Conservation (phyloP, 176 grass and related monocot genomes). For the Eleusine coracana region DNA sequence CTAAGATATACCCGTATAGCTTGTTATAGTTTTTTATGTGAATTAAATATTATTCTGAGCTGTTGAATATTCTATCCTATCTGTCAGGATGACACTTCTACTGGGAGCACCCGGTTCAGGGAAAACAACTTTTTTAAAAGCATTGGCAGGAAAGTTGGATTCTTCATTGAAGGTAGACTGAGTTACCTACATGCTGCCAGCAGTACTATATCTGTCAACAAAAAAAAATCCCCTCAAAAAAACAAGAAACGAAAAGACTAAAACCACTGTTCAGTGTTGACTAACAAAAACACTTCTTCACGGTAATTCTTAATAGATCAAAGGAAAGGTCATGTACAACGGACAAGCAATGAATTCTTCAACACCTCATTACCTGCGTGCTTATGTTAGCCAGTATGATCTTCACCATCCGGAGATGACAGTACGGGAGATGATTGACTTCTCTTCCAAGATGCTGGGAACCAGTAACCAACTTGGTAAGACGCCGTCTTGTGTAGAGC, state of each 20-base stretch:
- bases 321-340: slow-evolving; percentile 70
- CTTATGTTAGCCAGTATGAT: slow-evolving; percentile 90
- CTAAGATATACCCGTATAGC: background rate
- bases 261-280: background rate
- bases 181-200: slow-evolving; percentile 14
- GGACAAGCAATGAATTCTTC: slow-evolving; percentile 64
- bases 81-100: slow-evolving; percentile 91
- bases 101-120: slow-evolving; percentile 91
- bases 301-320: slow-evolving; percentile 46
- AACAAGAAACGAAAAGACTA: background rate
- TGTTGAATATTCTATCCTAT: slow-evolving; percentile 20
- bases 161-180: slow-evolving; percentile 64
- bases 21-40: slow-evolving; percentile 19
- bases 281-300: slow-evolving; percentile 33
- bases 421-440: slow-evolving; percentile 77
- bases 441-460: slow-evolving; percentile 69
- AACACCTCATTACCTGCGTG: slow-evolving; percentile 56
- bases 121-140: slow-evolving; percentile 87
- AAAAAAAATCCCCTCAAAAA: too few relatives aligned
- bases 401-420: slow-evolving; percentile 98
- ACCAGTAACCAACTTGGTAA: slow-evolving; percentile 81
- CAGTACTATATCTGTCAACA: slow-evolving; percentile 7
- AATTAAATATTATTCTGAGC: slow-evolving; percentile 10
- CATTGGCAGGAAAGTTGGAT: slow-evolving; percentile 69
- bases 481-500: slow-evolving; percentile 16